These are phyloP conservation scores for Pseudocercospora eumusae DNA, from an alignment of 2,329 filamentous ascomycete species.

Conservation along the genomic window DNA sequence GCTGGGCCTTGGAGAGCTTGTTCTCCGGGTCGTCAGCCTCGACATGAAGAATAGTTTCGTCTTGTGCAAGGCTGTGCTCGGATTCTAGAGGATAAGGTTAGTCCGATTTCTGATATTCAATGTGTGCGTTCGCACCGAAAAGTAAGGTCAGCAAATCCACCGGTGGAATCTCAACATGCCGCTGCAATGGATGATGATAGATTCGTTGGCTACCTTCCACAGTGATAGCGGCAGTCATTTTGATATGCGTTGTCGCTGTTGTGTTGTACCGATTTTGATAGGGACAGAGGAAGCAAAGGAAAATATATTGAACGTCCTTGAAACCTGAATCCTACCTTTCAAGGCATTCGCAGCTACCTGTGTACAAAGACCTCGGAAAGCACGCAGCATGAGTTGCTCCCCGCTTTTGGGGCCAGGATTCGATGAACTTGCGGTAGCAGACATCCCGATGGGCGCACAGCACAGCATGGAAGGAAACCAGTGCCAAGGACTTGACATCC, in stretches of 20 bases:
- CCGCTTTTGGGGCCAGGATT: slow-evolving; percentile 7
- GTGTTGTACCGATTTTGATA: not conserved
- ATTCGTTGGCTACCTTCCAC: slow-evolving; percentile 22
- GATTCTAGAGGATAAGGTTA: slow-evolving; percentile 18
- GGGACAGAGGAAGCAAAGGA: not conserved
- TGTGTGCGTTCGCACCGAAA: slow-evolving; percentile 40
- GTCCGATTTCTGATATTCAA: not conserved
- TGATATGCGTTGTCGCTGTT: not conserved
- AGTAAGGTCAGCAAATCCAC: slow-evolving; percentile 47
- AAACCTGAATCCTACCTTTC: not conserved
- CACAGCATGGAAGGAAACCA: not conserved
- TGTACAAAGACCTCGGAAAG: slow-evolving; percentile 12
- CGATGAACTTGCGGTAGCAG: not conserved
- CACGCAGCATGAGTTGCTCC: not conserved
- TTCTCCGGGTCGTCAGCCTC: slow-evolving; percentile 60
- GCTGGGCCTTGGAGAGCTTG: slow-evolving; percentile 55
- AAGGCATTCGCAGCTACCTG: not conserved
- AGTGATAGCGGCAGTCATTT: slow-evolving; percentile 20
- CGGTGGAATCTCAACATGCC: slow-evolving; percentile 36
- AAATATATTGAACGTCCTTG: too few species aligned
- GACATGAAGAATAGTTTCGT: slow-evolving; percentile 57
- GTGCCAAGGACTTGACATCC: not conserved
- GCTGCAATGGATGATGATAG: slow-evolving; percentile 32
- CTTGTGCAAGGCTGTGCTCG: slow-evolving; percentile 41
- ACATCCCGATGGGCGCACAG: not conserved